A percentile compares a stretch with the other conserved stretches of the same genome.
Conservation (phyloP, 2,329 filamentous ascomycete genomes). For the Chrysoporthe puriensis region DNA sequence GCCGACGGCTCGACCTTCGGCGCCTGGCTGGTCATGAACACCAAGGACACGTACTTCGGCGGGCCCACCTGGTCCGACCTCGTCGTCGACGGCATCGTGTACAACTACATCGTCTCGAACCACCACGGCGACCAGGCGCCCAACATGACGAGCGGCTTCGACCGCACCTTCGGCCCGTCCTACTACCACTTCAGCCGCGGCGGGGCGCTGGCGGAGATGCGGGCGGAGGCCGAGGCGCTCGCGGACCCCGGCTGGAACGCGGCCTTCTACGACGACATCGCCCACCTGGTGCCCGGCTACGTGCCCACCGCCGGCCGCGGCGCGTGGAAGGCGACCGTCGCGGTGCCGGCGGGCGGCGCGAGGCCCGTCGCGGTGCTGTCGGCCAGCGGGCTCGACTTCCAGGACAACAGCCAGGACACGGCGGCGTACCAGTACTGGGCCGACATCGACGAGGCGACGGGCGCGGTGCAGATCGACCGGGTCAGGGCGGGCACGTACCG, state of each 20-base stretch:
- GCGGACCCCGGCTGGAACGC: conserved; percentile 58
- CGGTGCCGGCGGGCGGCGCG: conserved; percentile 54
- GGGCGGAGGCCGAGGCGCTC: conserved; percentile 57
- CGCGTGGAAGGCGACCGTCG: conserved; percentile 52
- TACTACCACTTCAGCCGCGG: conserved; percentile 67
- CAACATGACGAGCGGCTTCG: conserved; percentile 67
- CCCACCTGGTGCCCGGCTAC: conserved; percentile 61
- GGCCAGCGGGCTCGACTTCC: conserved; percentile 55
- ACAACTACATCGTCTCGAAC: conserved; percentile 66
- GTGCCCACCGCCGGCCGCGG: conserved; percentile 56
- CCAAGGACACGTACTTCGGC: conserved; percentile 64
- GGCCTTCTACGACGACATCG: conserved; percentile 67
- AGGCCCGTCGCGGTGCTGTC: conserved; percentile 60
- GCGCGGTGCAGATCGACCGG: conserved; percentile 54
- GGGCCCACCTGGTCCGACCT: conserved; percentile 66
- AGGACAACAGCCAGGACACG: conserved; percentile 60
- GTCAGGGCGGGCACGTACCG: conserved; percentile 64
- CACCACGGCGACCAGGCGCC: conserved; percentile 65
- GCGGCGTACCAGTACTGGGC: conserved; percentile 67
- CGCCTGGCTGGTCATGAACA: conserved; percentile 68
- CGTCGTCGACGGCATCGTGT: conserved; percentile 66
- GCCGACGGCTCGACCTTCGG: conserved; percentile 57
- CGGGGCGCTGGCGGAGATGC: conserved; percentile 49
- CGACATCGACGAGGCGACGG: conserved; percentile 47
- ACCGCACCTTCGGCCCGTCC: conserved; percentile 67